Evolutionary conservation across 2,329 filamentous ascomycete genomes (phyloP).

Genomic region (Microdochium nivale): DNA sequence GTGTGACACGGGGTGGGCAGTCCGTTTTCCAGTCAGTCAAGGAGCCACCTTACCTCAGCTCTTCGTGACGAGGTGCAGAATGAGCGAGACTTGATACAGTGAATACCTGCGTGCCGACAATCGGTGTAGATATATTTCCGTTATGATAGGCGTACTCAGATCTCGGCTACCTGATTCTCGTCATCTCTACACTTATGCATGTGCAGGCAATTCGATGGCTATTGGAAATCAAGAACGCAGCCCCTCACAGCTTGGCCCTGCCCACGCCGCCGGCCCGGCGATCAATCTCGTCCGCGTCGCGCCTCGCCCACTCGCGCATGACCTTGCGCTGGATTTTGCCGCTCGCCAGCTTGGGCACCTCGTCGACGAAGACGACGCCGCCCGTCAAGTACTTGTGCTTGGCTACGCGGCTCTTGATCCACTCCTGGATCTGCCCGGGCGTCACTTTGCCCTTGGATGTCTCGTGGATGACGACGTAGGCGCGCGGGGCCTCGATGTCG

Average conservation of each 20-base stretch:
- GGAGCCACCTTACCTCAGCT: too few relatives aligned
- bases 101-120: too few relatives aligned
- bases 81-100: too few relatives aligned
- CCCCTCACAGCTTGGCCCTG: slow-evolving; percentile 4
- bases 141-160: too few relatives aligned
- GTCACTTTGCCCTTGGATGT: slow-evolving; percentile 32
- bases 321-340: slow-evolving; percentile 50
- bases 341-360: slow-evolving; percentile 46
- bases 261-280: slow-evolving; percentile 4
- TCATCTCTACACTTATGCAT: too few relatives aligned
- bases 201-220: too few relatives aligned
- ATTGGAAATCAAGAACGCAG: too few relatives aligned
- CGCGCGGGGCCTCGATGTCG: slow-evolving; percentile 36
- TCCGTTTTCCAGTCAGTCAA: too few relatives aligned
- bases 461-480: slow-evolving; percentile 42
- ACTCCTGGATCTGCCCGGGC: slow-evolving; percentile 40
- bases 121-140: too few relatives aligned
- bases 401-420: slow-evolving; percentile 35
- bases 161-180: too few relatives aligned
- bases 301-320: slow-evolving; percentile 48
- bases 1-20: too few relatives aligned
- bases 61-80: too few relatives aligned
- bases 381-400: slow-evolving; percentile 44
- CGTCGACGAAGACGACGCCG: slow-evolving; percentile 44
- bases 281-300: slow-evolving; percentile 28